Conservation (phyloP, 164 flowering plant genomes). For the Euptelea pleiosperma region DNA sequence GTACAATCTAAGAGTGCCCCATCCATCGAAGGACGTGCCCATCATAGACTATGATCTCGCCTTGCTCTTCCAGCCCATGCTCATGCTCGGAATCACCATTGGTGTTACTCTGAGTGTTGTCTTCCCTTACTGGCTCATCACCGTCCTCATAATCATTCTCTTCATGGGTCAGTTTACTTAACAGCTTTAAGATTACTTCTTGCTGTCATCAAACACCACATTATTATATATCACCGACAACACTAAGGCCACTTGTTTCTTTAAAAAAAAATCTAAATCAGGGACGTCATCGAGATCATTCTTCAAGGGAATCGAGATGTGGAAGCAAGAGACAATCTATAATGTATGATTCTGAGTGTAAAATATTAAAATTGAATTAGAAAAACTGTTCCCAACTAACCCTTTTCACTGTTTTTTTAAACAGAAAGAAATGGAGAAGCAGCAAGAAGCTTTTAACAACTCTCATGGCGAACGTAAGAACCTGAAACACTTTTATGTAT, state of each 20-base stretch:
- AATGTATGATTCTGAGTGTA: no score
- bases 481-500: no score
- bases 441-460: no score
- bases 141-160: slow-evolving; percentile 81
- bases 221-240: no score
- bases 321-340: slow-evolving; percentile 82
- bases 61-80: slow-evolving; percentile 85
- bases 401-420: no score
- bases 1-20: slow-evolving; percentile 76
- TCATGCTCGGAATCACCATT: no score
- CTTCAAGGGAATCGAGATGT: slow-evolving; percentile 65
- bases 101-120: slow-evolving; percentile 80
- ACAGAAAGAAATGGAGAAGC: no score
- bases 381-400: no score
- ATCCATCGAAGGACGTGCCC: slow-evolving; percentile 74
- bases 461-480: no score
- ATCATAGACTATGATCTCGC: slow-evolving; percentile 83
- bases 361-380: no score
- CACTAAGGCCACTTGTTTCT: neutral
- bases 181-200: no score
- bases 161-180: slow-evolving; percentile 48
- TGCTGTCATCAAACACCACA: no score
- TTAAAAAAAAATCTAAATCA: slow-evolving; percentile 11
- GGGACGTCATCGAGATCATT: slow-evolving; percentile 89
- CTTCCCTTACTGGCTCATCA: slow-evolving; percentile 91